phyloP scores from a whole-genome alignment of 345 rosid species.

The Diplotaxis tenuifolia region DNA sequence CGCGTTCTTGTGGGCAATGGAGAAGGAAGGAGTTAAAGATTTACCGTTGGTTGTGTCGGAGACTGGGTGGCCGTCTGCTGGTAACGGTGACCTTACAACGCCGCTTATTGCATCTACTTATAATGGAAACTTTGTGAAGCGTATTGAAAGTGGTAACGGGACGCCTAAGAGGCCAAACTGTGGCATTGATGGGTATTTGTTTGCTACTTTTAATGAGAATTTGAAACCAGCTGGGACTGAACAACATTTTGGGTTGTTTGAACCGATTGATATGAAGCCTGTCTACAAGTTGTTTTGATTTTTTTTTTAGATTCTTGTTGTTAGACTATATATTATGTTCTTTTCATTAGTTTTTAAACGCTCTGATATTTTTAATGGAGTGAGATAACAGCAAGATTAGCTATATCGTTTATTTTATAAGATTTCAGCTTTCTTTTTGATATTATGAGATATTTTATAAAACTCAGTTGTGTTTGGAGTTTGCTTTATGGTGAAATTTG shows the following conservation, averaged over 20 bases:
- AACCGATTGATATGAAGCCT: constrained; percentile 24
- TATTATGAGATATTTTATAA: background rate
- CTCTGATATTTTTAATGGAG: background rate
- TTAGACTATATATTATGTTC: background rate
- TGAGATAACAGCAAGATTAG: background rate
- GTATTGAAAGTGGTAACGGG: constrained; percentile 18
- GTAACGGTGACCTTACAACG: constrained; percentile 30
- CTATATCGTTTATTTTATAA: background rate
- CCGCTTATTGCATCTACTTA: constrained; percentile 15
- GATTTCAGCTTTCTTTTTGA: background rate
- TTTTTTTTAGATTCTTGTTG: background rate
- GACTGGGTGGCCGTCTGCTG: constrained; percentile 47
- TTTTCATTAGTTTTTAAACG: background rate
- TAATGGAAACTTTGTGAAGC: constrained; percentile 27
- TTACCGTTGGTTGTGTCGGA: constrained; percentile 38
- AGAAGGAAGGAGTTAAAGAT: constrained; percentile 10
- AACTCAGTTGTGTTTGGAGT: background rate
- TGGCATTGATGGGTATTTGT: constrained; percentile 4
- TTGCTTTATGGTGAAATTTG: background rate
- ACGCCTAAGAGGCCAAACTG: constrained; percentile 38
- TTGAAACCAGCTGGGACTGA: constrained; percentile 21
- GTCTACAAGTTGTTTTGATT: constrained; percentile 30
- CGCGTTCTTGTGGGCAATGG: constrained; percentile 37
- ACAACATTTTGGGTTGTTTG: constrained; percentile 23
- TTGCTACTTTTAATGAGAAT: constrained; percentile 35